Conservation (phyloP, 2,329 filamentous ascomycete genomes). For the Sarocladium kiliense region DNA sequence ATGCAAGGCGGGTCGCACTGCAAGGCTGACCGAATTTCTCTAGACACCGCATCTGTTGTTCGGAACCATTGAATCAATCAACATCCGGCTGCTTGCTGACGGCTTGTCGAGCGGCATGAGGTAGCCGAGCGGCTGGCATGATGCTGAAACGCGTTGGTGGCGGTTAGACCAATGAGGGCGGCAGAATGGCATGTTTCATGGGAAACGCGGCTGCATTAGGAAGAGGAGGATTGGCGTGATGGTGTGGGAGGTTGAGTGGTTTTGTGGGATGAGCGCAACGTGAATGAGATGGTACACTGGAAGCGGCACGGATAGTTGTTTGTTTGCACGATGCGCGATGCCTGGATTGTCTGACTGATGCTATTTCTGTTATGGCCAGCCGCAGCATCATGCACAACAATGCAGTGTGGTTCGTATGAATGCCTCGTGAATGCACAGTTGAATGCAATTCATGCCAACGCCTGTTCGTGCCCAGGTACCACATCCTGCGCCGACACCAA, state of each 20-base stretch:
- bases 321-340: no score
- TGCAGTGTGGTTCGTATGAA: not conserved
- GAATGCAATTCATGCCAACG: slow-evolving; percentile 2
- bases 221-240: not conserved
- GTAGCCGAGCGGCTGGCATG: not conserved
- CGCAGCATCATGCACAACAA: not conserved
- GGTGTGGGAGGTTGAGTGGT: slow-evolving; percentile 2
- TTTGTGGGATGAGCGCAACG: not conserved
- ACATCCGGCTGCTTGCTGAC: not conserved
- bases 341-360: no score
- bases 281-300: not conserved
- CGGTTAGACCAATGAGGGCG: not conserved
- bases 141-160: not conserved
- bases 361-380: not conserved
- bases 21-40: not conserved
- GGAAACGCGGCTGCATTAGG: not conserved
- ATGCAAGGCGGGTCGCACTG: not conserved
- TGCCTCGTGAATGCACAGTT: slow-evolving; percentile 1
- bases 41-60: not conserved
- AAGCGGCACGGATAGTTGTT: no score
- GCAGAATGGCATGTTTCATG: slow-evolving; percentile 4
- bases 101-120: not conserved
- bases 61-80: not conserved
- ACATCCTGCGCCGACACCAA: not conserved
- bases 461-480: not conserved